Evolutionary conservation across 2,329 filamentous ascomycete genomes (phyloP).

Genomic region (Verticillium klebahnii): DNA sequence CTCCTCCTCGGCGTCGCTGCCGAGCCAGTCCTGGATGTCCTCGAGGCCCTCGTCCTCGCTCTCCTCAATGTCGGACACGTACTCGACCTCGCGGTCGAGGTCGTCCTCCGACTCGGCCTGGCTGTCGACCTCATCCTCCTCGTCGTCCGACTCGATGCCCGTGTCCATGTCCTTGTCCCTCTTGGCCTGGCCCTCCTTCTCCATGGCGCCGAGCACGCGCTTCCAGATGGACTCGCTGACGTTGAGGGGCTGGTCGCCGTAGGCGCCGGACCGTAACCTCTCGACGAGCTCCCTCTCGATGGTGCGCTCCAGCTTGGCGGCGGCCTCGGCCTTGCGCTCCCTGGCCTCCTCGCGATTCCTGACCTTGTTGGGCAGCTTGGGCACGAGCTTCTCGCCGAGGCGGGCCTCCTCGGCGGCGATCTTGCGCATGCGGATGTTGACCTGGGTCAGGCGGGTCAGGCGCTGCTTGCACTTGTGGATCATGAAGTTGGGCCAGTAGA

Average conservation of each 20-base stretch:
- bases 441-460: slow-evolving; percentile 86
- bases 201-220: slow-evolving; percentile 87
- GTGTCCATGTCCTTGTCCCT: slow-evolving; percentile 86
- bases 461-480: slow-evolving; percentile 96
- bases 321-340: slow-evolving; percentile 72
- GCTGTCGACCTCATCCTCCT: slow-evolving; percentile 66
- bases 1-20: slow-evolving; percentile 59
- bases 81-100: slow-evolving; percentile 76
- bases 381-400: slow-evolving; percentile 82
- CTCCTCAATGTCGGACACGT: slow-evolving; percentile 86
- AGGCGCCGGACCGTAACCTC: slow-evolving; percentile 83
- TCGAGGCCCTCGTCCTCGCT: slow-evolving; percentile 68
- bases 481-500: slow-evolving; percentile 94
- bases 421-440: slow-evolving; percentile 73
- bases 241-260: slow-evolving; percentile 91
- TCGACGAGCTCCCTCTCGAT: slow-evolving; percentile 96
- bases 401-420: slow-evolving; percentile 86
- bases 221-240: slow-evolving; percentile 96
- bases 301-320: slow-evolving; percentile 89
- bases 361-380: slow-evolving; percentile 88
- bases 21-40: slow-evolving; percentile 90
- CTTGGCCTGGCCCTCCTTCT: slow-evolving; percentile 77
- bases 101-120: slow-evolving; percentile 61
- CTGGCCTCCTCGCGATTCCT: slow-evolving; percentile 68
- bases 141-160: slow-evolving; percentile 74